These are phyloP conservation scores for Aspergillus melleus DNA, from an alignment of 2,329 filamentous ascomycete genomes.

Conservation along the genomic window DNA sequence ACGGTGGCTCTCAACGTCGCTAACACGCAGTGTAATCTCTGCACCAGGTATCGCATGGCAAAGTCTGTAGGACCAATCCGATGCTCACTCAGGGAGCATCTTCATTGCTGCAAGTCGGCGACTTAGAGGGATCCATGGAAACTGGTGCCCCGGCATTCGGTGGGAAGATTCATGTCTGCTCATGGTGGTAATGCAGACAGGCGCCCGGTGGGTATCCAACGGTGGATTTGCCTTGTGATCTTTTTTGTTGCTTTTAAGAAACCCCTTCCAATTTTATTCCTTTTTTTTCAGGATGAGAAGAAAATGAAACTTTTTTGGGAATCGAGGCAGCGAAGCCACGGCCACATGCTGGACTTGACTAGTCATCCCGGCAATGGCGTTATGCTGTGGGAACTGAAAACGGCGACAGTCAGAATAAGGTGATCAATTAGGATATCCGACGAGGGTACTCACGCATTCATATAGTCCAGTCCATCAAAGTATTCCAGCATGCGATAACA, in stretches of 20 bases:
- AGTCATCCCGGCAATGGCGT: slow-evolving; percentile 29
- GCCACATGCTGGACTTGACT: background rate
- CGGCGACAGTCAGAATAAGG: slow-evolving; percentile 1
- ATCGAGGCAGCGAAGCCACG: background rate
- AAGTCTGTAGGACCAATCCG: slow-evolving; percentile 43
- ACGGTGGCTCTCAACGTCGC: slow-evolving; percentile 7
- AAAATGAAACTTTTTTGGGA: background rate
- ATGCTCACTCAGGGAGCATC: slow-evolving; percentile 24
- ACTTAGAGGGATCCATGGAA: slow-evolving; percentile 33
- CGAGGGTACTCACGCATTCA: slow-evolving; percentile 39
- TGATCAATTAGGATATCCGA: background rate
- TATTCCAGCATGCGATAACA: slow-evolving; percentile 53
- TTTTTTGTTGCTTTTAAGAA: background rate
- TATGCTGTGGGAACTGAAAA: slow-evolving; percentile 14
- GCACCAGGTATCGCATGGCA: slow-evolving; percentile 32
- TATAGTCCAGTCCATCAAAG: slow-evolving; percentile 51
- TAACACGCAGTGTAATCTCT: slow-evolving; percentile 15
- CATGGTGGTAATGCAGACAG: slow-evolving; percentile 13
- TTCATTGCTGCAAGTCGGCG: slow-evolving; percentile 47
- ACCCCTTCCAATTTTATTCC: background rate
- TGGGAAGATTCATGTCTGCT: slow-evolving; percentile 12
- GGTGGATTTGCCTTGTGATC: slow-evolving; percentile 2
- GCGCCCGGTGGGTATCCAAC: slow-evolving; percentile 6
- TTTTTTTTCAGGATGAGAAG: background rate
- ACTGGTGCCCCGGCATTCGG: slow-evolving; percentile 24